Conservation (phyloP, 2,329 filamentous ascomycete species). For the Emmonsiellopsis sp. region DNA sequence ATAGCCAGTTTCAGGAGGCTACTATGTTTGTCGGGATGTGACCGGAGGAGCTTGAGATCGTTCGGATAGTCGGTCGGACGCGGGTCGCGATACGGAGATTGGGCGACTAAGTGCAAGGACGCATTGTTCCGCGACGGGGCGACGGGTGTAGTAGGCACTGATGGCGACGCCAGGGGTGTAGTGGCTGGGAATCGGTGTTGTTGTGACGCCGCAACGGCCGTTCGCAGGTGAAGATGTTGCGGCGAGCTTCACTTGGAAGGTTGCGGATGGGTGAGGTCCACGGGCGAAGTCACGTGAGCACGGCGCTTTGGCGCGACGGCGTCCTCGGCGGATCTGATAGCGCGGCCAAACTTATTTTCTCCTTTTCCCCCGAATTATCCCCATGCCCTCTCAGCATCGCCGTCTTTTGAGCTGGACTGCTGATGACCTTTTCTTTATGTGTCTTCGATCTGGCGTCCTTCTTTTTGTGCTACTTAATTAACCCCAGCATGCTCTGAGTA, state of each 20-base stretch:
- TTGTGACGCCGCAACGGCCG: no score
- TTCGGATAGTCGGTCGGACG: neutral
- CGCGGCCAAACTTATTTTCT: neutral
- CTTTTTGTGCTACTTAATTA: neutral
- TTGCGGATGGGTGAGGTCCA: no score
- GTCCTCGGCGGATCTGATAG: neutral
- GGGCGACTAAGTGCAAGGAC: neutral
- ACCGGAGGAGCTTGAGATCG: neutral
- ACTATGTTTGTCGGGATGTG: neutral
- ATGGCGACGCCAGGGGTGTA: no score
- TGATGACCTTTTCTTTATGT: neutral
- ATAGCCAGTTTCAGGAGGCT: conserved; percentile 21
- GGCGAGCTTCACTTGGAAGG: no score
- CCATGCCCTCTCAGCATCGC: neutral
- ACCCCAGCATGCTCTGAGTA: conserved; percentile 1
- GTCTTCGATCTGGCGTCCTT: neutral
- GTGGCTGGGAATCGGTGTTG: no score
- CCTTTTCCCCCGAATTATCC: neutral
- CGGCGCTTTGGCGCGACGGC: neutral
- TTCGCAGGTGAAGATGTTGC: no score
- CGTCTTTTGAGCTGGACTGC: neutral
- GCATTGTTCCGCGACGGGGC: no score
- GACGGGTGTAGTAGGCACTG: no score
- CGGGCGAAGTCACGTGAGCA: no score
- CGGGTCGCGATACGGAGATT: neutral